Percentiles rank a stretch among this genome's conserved stretches.
Conservation (phyloP, 2,329 filamentous ascomycete species). For the Ophiocordyceps camponoti-leonardi region DNA sequence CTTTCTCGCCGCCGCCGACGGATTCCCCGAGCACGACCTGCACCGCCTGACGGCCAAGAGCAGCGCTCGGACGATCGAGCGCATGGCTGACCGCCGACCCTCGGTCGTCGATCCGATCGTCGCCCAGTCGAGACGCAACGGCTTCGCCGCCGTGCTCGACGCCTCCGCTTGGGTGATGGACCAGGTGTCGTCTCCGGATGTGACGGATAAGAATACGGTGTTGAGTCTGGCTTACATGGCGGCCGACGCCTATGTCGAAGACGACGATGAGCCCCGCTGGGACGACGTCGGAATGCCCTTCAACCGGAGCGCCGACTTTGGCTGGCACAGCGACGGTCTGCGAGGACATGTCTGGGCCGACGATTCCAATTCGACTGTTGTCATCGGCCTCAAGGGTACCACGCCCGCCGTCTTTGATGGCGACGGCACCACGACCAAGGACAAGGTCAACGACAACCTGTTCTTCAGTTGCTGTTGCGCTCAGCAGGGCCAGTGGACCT, state of each 20-base stretch:
- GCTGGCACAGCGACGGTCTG: constrained; percentile 79
- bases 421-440: constrained; percentile 90
- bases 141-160: constrained; percentile 49
- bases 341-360: constrained; percentile 88
- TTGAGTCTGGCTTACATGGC: constrained; percentile 77
- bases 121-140: constrained; percentile 50
- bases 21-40: constrained; percentile 30
- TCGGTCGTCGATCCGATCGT: constrained; percentile 66
- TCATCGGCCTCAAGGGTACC: constrained; percentile 88
- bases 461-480: constrained; percentile 97
- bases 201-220: constrained; percentile 73
- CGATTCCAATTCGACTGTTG: constrained; percentile 65
- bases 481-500: constrained; percentile 78
- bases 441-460: constrained; percentile 95
- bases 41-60: constrained; percentile 45
- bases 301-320: constrained; percentile 79
- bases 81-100: constrained; percentile 62
- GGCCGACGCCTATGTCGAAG: constrained; percentile 71
- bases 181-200: constrained; percentile 58
- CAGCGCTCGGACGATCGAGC: constrained; percentile 52
- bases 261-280: constrained; percentile 61
- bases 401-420: constrained; percentile 85
- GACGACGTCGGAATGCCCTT: constrained; percentile 61
- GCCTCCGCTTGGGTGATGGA: constrained; percentile 72
- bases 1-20: constrained; percentile 44